These are phyloP conservation scores for Lepraria neglecta DNA, from an alignment of 495 filamentous ascomycete genomes.

Conservation along the genomic window DNA sequence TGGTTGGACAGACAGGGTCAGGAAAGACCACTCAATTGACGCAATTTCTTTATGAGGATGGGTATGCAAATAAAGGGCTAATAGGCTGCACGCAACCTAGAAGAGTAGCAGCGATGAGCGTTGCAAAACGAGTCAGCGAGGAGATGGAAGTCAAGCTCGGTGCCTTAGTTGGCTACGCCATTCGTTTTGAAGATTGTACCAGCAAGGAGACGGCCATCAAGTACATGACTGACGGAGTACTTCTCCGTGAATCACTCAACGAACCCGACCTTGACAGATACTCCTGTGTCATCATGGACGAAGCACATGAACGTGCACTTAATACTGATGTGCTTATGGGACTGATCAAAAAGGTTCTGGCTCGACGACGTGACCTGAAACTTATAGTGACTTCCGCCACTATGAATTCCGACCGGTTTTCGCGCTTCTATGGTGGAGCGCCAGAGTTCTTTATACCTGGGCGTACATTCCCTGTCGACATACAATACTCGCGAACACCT, in stretches of 20 bases:
- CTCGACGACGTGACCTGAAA: constrained; percentile 84
- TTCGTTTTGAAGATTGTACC: constrained; percentile 98
- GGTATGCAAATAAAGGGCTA: constrained; percentile 77
- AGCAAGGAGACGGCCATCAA: constrained; percentile 92
- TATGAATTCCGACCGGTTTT: constrained; percentile 96
- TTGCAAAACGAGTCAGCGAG: constrained; percentile 95
- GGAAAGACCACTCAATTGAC: constrained; percentile 96
- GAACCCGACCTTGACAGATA: constrained; percentile 93
- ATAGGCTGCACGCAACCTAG: constrained; percentile 95
- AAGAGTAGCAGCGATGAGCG: constrained; percentile 96
- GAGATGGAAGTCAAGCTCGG: constrained; percentile 98
- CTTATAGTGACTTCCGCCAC: constrained; percentile 97
- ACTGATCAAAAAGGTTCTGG: constrained; percentile 91
- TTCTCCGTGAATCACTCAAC: constrained; percentile 86
- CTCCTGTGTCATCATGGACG: constrained; percentile 99
- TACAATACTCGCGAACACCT: constrained; percentile 90
- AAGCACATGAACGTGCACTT: constrained; percentile 93
- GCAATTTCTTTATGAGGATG: constrained; percentile 91
- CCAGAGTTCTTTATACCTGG: constrained; percentile 97
- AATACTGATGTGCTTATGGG: constrained; percentile 99
- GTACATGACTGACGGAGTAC: constrained; percentile 98
- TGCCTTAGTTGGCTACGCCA: constrained; percentile 86
- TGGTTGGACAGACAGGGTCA: constrained; percentile 93
- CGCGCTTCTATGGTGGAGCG: constrained; percentile 93
- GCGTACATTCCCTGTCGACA: constrained; percentile 93